Base-by-base conservation (phyloP, 768 basidiomycete species). In the Coprinellus micaceus region DNA sequence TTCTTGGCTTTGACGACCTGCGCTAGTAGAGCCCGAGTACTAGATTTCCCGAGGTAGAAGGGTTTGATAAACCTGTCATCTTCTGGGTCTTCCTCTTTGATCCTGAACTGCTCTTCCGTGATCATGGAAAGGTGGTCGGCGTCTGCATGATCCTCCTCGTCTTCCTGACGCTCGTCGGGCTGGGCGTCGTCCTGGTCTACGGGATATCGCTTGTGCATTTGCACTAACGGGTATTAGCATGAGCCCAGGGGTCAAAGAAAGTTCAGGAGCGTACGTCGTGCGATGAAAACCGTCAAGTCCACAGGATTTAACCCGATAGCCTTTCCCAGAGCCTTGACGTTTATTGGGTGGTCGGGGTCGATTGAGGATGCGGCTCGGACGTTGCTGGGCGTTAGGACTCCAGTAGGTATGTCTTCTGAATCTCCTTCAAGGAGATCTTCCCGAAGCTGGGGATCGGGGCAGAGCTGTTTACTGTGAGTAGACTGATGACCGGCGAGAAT, bases 381-480 rank as follows among this genome's bases (percentile, higher is more conserved):
- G 13, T 9, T 43, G 40, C 10, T 43, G 7, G 40, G 40, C n/a
- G 40, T 7, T 33, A 6, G 7, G 6, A 33, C 33, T 33, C 7
- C 40, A 43, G 19, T 5, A 57, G 10, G 64, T 62, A 25, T 69
- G 59, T 15, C 61, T 2, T 48, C 25, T 13, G 29, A 48, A 21
- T 26, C 47, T 29, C 26, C 47, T 29, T 48, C 26, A 19, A 26
- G 26, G 10, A 48, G 3, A 9, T 29, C 47, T 56, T 77, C 77
- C 24, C 82, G 75, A 37, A 85, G 76, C 51, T 83, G 79, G 40
- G 81, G 79, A 50, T 87, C 82, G 6, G 86, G 85, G 61, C 81
- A 83, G 46, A 89, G 72, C 86, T 88, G 21, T 37, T 11, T n/a
- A 19, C 21, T 13, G n/a, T 52, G 28, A 45, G 36, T 2, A 9